Conservation (phyloP, 2,329 filamentous ascomycete genomes). For the Alternaria burnsii region DNA sequence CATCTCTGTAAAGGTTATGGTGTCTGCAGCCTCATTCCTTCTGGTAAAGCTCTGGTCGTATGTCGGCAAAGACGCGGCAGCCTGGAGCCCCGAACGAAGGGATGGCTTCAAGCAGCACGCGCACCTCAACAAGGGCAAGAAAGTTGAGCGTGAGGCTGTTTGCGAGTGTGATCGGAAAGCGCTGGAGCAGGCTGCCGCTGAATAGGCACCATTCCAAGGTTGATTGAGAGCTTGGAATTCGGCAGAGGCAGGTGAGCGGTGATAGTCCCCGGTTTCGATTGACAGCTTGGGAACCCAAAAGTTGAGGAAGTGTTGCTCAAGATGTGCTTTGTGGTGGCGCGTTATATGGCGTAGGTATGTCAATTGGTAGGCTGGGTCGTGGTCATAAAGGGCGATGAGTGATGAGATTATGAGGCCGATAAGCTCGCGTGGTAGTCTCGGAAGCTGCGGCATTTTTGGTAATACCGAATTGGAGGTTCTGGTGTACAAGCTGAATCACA, state of each 20-base stretch:
- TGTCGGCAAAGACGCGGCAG: no score
- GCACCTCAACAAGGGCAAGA: no score
- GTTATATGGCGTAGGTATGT: conserved; percentile 13
- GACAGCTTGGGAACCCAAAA: conserved; percentile 12
- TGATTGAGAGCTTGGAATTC: not conserved
- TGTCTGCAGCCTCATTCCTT: not conserved
- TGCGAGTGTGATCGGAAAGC: no score
- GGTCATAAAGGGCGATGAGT: conserved; percentile 5
- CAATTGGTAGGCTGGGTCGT: conserved; percentile 18
- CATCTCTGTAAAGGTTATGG: not conserved
- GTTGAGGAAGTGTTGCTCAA: conserved; percentile 11
- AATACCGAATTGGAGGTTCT: not conserved
- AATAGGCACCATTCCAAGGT: not conserved
- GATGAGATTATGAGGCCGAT: conserved; percentile 13
- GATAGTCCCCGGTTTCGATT: not conserved
- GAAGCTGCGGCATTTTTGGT: not conserved
- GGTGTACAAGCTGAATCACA: no score
- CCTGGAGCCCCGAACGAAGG: no score
- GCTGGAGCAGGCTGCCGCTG: no score
- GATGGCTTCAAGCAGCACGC: no score
- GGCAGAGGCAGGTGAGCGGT: not conserved
- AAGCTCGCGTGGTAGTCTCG: conserved; percentile 10
- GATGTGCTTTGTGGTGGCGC: not conserved
- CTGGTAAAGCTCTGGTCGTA: not conserved
- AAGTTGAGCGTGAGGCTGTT: no score